Conservation (phyloP, 2,329 filamentous ascomycete genomes). For the Nemania diffusa region DNA sequence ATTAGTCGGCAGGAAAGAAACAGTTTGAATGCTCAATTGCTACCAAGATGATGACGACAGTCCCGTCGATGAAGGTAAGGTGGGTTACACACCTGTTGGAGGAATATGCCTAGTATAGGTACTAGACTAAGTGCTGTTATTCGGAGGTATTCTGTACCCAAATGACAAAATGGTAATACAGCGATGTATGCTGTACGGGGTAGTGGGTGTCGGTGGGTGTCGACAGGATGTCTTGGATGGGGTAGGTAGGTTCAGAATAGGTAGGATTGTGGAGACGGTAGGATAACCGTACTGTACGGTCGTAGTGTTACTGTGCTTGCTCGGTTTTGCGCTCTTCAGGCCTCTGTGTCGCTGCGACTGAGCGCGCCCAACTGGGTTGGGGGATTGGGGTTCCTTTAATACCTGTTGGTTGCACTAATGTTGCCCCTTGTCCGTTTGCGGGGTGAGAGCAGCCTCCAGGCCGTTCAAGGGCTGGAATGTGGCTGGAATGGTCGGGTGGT, state of each 20-base stretch:
- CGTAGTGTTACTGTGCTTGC: slow-evolving; percentile 10
- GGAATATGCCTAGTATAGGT: neutral
- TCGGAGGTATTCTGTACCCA: no score
- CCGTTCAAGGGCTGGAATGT: slow-evolving; percentile 21
- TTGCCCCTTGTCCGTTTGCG: slow-evolving; percentile 47
- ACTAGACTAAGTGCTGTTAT: neutral
- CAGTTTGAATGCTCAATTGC: neutral
- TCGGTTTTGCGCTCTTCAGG: slow-evolving; percentile 13
- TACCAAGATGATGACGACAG: slow-evolving; percentile 19
- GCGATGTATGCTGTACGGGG: neutral
- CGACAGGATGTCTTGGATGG: neutral
- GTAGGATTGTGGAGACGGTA: slow-evolving; percentile 12
- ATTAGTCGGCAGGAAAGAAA: neutral
- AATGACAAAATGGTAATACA: neutral
- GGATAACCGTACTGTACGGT: slow-evolving; percentile 4
- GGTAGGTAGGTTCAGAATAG: neutral
- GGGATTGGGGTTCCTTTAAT: slow-evolving; percentile 51
- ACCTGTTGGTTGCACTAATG: slow-evolving; percentile 45
- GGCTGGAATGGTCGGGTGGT: slow-evolving; percentile 21
- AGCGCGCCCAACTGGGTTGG: slow-evolving; percentile 40
- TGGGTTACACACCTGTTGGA: no score
- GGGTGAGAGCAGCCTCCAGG: slow-evolving; percentile 38
- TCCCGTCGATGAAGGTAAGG: neutral
- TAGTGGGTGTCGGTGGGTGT: neutral
- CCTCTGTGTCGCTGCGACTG: slow-evolving; percentile 3